Conservation (phyloP, 2,329 filamentous ascomycete genomes). For the Arthrobotrys megalospora region DNA sequence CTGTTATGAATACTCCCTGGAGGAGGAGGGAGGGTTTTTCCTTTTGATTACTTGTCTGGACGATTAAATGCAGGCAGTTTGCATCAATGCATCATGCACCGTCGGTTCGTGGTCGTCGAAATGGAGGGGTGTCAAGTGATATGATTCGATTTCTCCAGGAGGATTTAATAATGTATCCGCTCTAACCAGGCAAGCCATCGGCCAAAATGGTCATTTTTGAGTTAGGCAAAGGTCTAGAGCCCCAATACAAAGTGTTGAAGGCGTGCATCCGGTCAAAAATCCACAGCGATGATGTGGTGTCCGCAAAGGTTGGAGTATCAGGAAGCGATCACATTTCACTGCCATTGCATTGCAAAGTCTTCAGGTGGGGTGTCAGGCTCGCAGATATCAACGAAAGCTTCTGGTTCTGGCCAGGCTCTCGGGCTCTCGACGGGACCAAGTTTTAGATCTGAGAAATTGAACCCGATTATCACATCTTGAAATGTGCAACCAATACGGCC, state of each 20-base stretch:
- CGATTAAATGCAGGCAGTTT: constrained; percentile 36
- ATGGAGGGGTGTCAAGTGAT: constrained; percentile 41
- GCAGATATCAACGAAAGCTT: background rate
- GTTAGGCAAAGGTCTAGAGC: constrained; percentile 43
- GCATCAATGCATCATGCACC: constrained; percentile 52
- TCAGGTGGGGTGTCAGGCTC: background rate
- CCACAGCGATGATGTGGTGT: background rate
- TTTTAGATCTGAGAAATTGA: constrained; percentile 8
- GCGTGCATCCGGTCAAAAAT: background rate
- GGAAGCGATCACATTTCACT: background rate
- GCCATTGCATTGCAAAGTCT: background rate
- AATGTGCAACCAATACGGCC: constrained; percentile 29
- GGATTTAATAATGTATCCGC: constrained; percentile 43
- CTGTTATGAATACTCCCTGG: background rate
- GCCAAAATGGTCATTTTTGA: constrained; percentile 31
- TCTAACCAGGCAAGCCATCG: constrained; percentile 40
- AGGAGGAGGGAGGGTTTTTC: background rate
- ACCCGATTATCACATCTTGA: constrained; percentile 33
- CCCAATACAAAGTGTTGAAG: background rate
- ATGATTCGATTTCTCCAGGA: constrained; percentile 45
- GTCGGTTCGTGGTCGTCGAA: constrained; percentile 27
- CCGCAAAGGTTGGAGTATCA: background rate
- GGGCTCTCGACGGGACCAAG: background rate
- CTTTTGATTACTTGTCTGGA: constrained; percentile 17
- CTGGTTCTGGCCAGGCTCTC: background rate